Evolutionary conservation across 1,139 yeast genomes (phyloP), one percentile per base, ranked within the genome.

Genomic region (Protomyces pachydermus): DNA sequence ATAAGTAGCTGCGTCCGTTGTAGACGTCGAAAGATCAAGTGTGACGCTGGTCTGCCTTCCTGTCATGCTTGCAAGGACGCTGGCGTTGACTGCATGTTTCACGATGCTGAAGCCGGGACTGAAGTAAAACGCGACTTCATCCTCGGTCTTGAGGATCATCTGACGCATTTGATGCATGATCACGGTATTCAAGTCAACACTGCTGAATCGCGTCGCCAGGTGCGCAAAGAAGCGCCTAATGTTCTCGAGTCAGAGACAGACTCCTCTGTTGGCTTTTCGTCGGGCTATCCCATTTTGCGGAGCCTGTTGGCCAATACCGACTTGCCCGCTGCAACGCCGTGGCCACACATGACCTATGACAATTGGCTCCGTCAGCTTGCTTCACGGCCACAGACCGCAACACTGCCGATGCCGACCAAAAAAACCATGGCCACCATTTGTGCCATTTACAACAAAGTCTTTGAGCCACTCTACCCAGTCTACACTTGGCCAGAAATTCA

Each of bases 61-160:
- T 91, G 97, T 72, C 77, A 83, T 14, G 81, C 83, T 53, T 90
- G 97, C 75, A 79, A 78, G 34, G 84, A 83, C 70, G 86, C 87
- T 18, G 82, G 84, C 4, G 85, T 78, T 2, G 88, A 87, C 18
- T 67, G 69, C 53, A 84, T 89, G 23, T 91, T 95, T 0, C 75
- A 88, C n/a, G 97, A 91, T 72, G 90, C 96, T 0, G 89, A 90
- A 3, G 88, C 96, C 0, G 96, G 96, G 0, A 77, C 95, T 65
- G 91, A 87, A 68, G 83, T 90, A 1, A 95, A 97, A 0, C 77
- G 97, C 56, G 62, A 55, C 14, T 55, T 55, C 35, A 58, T 58
- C 12, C 42, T 58, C 18, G 56, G 56, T 3, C 56, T 58, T 25
- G 62, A 58, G 37, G 56, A 58, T 16, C 62, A 58, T 39, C 53